phyloP scores from a whole-genome alignment of 2,329 filamentous ascomycete species.

The Chalaropsis thielavioides region DNA sequence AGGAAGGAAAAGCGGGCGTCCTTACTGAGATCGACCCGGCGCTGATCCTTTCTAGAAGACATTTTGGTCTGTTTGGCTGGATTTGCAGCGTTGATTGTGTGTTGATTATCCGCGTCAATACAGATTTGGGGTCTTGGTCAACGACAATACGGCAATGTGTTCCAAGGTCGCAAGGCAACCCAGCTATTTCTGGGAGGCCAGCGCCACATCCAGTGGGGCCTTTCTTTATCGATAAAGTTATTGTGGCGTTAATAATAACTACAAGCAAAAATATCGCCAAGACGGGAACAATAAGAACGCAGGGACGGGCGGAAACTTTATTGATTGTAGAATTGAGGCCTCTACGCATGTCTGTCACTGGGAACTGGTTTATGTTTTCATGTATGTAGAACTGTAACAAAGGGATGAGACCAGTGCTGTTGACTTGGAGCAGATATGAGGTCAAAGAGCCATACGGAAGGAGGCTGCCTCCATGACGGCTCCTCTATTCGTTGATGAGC shows the following conservation, averaged over 20 bases:
- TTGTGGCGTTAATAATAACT: background rate
- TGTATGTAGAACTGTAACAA: no score
- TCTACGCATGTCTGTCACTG: no score
- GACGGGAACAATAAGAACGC: background rate
- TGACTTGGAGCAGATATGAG: no score
- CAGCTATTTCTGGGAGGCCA: background rate
- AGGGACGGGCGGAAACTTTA: background rate
- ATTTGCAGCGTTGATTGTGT: background rate
- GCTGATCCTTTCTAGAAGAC: slow-evolving; percentile 62
- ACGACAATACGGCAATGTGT: background rate
- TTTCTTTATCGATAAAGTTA: background rate
- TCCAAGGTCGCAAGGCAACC: background rate
- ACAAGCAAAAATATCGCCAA: background rate
- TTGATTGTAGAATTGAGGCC: background rate
- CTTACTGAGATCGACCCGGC: slow-evolving; percentile 57
- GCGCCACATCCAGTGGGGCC: background rate
- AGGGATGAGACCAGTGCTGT: no score
- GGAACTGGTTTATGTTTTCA: no score
- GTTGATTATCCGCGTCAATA: background rate
- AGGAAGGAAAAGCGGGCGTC: background rate
- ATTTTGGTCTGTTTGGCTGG: slow-evolving; percentile 28
- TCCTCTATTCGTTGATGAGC: background rate
- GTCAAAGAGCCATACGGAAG: no score
- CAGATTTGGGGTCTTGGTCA: background rate
- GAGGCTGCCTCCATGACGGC: no score